Conservation (phyloP, 2,329 filamentous ascomycete species). For the Clonostachys chloroleuca region DNA sequence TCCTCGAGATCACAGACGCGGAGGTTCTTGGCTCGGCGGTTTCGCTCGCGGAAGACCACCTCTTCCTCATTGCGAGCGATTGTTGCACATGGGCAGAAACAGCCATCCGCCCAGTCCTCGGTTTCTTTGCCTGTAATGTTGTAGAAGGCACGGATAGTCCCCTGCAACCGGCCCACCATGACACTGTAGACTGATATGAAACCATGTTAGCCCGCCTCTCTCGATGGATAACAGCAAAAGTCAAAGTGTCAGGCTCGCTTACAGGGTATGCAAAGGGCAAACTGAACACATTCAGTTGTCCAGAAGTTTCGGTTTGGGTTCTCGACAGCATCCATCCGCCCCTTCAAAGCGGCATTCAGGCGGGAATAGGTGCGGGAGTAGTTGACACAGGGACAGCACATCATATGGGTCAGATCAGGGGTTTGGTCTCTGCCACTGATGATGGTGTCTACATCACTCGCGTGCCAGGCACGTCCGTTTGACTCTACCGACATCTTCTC, state of each 20-base stretch:
- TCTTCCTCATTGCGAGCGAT: constrained; percentile 22
- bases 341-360: constrained; percentile 9
- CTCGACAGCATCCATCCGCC: constrained; percentile 4
- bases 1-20: no score
- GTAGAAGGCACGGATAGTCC: constrained; percentile 21
- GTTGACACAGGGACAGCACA: constrained; percentile 14
- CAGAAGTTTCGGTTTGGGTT: constrained; percentile 1
- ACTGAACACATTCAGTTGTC: constrained; percentile 15
- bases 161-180: constrained; percentile 19
- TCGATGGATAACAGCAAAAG: not conserved
- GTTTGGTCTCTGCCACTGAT: constrained; percentile 1
- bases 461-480: constrained; percentile 3
- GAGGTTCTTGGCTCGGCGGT: no score
- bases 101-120: constrained; percentile 16
- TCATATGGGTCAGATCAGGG: no score
- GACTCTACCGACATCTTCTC: constrained; percentile 2
- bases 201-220: no score
- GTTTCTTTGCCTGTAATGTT: constrained; percentile 16
- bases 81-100: constrained; percentile 17
- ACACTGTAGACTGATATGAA: constrained; percentile 18
- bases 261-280: constrained; percentile 17
- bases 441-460: not conserved
- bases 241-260: constrained; percentile 2
- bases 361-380: constrained; percentile 17
- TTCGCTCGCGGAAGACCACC: constrained; percentile 8